Base-by-base conservation (phyloP, 2,329 filamentous ascomycete genomes). In the Colletotrichum sojae region DNA sequence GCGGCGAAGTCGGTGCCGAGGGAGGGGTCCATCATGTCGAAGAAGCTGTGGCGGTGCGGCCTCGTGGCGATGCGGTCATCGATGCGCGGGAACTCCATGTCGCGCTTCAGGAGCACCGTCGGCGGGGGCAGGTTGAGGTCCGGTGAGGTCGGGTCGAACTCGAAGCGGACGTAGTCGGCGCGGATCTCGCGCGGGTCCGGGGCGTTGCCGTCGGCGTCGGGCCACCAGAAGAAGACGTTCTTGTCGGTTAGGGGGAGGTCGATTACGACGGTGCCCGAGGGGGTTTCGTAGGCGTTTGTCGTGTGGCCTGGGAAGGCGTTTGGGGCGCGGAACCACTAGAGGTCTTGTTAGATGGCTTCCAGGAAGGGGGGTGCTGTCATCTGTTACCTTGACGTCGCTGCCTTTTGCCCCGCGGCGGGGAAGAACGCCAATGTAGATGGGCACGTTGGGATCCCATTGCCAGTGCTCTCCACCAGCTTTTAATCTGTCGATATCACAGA, bases 151-250 rank as follows among this genome's bases (percentile, higher is more conserved):
- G 66, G 66, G 49, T 69, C 66, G 62, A 69, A 55, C 13, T 69
- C 61, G 54, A 65, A 65, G 49, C 66, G 54, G 4, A 69, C 61
- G 61, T 69, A 69, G 3, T 77, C 71, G 18, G 73, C 73, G 12
- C 63, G 60, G 57, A 80, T 75, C 4, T 67, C 59, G 39, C 68
- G 67, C 25, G 80, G 78, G 9, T 74, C 71, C 0, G 80, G 79
- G 0, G 79, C 74, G 56, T 77, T 78, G 0, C 79, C 81, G 3
- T 79, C 25, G 2, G 72, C 74, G 62, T 82, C 79, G 9, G 80
- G 80, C 78, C 76, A 83, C 78, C 79, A 83, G 73, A 80, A 82
- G 70, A 84, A 83, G 4, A 80, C 78, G 58, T 83, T 83, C 49
- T 78, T 74, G 48, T 81, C 73, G n/a, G 74, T 77, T 1, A 82